phyloP scores from a whole-genome alignment of 768 basidiomycete genomes.

The Naganishia randhawae region DNA sequence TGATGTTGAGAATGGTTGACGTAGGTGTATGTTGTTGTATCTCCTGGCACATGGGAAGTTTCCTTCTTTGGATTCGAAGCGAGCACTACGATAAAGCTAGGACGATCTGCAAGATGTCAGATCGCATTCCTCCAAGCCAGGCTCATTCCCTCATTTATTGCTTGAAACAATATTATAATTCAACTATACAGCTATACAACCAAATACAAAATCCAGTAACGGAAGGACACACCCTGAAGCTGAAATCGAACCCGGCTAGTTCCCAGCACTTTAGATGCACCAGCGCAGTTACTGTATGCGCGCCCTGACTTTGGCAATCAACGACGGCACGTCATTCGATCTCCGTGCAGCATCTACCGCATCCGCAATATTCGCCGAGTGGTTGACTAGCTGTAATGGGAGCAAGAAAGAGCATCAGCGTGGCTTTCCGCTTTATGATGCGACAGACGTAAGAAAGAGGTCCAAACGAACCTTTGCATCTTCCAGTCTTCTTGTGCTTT shows the following conservation, averaged over 20 bases:
- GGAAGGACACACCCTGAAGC: neutral
- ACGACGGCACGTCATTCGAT: constrained; percentile 44
- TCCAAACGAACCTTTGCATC: constrained; percentile 40
- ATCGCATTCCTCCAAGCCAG: neutral
- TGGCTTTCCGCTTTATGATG: too few relatives aligned
- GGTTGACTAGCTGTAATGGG: constrained; percentile 34
- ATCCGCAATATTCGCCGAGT: constrained; percentile 41
- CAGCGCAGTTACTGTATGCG: neutral
- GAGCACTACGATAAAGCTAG: neutral
- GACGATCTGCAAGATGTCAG: neutral
- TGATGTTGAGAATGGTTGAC: neutral
- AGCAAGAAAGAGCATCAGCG: neutral
- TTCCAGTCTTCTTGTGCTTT: constrained; percentile 34
- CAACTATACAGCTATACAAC: neutral
- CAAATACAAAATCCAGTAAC: neutral
- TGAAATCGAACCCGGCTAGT: neutral
- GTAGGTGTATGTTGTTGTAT: neutral
- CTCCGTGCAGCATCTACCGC: constrained; percentile 35
- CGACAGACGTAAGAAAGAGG: neutral
- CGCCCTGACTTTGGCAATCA: constrained; percentile 43
- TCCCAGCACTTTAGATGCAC: neutral
- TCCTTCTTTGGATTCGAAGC: neutral
- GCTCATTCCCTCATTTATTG: neutral
- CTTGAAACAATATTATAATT: neutral
- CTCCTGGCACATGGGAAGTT: neutral